These are phyloP conservation scores for Domatiomyces globalis DNA, from an alignment of 2,329 filamentous ascomycete species.

Conservation along the genomic window DNA sequence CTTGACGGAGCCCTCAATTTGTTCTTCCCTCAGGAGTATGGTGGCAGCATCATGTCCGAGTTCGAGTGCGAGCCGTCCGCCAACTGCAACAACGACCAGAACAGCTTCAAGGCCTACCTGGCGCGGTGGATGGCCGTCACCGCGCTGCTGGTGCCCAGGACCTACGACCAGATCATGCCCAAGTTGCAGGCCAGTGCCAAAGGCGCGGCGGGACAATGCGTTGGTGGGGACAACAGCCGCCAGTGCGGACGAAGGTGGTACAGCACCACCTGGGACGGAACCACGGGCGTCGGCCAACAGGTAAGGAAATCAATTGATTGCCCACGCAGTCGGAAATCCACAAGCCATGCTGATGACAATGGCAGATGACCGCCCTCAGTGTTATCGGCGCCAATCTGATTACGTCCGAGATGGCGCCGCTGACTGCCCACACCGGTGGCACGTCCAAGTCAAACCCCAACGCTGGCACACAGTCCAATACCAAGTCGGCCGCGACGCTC, in stretches of 20 bases:
- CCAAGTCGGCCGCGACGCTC: constrained; percentile 5
- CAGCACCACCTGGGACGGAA: constrained; percentile 38
- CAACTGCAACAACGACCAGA: constrained; percentile 57
- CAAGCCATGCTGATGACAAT: constrained; percentile 1
- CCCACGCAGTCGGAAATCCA: not conserved
- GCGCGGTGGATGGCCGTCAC: constrained; percentile 50
- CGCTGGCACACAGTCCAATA: constrained; percentile 20
- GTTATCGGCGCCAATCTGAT: constrained; percentile 49
- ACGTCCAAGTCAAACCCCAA: constrained; percentile 30
- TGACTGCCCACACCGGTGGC: constrained; percentile 44
- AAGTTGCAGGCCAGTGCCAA: constrained; percentile 44
- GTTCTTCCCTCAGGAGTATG: constrained; percentile 37
- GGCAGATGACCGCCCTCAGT: constrained; percentile 47
- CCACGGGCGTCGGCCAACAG: constrained; percentile 51
- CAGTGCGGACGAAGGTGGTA: constrained; percentile 54
- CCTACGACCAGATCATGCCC: constrained; percentile 40
- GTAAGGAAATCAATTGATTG: constrained; percentile 8
- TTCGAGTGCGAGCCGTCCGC: constrained; percentile 47
- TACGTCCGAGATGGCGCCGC: constrained; percentile 31
- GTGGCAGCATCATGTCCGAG: constrained; percentile 48
- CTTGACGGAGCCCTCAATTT: constrained; percentile 32
- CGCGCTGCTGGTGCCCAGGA: constrained; percentile 49
- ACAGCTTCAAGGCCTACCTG: constrained; percentile 58
- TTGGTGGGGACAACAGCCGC: constrained; percentile 42
- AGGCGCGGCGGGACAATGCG: constrained; percentile 50